Conservation (phyloP, 1,284 basidiomycete genomes). For the Ganoderma leucocontextum region DNA sequence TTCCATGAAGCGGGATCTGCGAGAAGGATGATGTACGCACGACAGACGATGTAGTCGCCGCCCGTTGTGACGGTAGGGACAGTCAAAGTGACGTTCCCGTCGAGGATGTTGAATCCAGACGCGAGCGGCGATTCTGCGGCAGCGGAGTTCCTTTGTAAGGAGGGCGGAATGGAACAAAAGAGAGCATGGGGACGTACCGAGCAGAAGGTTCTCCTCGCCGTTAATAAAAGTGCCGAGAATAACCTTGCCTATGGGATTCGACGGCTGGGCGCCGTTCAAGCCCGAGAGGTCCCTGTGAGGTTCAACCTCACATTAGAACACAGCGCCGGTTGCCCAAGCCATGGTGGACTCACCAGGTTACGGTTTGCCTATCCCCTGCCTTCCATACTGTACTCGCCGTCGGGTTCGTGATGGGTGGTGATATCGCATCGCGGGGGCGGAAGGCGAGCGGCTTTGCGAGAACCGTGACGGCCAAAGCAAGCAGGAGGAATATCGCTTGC, state of each 20-base stretch:
- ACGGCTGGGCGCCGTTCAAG: conserved; percentile 25
- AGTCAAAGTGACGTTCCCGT: conserved; percentile 36
- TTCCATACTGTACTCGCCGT: conserved; percentile 24
- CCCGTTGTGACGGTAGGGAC: conserved; percentile 39
- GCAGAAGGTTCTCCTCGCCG: conserved; percentile 46
- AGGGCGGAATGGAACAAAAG: conserved; percentile 1
- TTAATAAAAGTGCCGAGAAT: conserved; percentile 45
- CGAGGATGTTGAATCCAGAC: conserved; percentile 34
- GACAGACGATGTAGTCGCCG: conserved; percentile 40
- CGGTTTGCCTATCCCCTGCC: conserved; percentile 21
- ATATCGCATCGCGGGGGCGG: conserved; percentile 20
- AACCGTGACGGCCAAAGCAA: conserved; percentile 9
- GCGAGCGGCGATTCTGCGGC: conserved; percentile 40
- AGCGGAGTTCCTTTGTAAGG: background rate
- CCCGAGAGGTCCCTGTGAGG: conserved; percentile 13
- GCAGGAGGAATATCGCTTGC: conserved; percentile 10
- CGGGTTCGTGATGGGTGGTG: conserved; percentile 26
- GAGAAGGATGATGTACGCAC: conserved; percentile 30
- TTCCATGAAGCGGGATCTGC: conserved; percentile 6
- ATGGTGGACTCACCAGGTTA: conserved; percentile 23
- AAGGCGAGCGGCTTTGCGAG: conserved; percentile 21
- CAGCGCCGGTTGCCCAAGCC: background rate
- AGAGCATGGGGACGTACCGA: conserved; percentile 35
- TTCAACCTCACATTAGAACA: background rate
- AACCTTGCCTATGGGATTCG: conserved; percentile 45